Evolutionary conservation across 78 protist species (phyloP).

Genomic region (Planoprotostelium fungivorum): DNA sequence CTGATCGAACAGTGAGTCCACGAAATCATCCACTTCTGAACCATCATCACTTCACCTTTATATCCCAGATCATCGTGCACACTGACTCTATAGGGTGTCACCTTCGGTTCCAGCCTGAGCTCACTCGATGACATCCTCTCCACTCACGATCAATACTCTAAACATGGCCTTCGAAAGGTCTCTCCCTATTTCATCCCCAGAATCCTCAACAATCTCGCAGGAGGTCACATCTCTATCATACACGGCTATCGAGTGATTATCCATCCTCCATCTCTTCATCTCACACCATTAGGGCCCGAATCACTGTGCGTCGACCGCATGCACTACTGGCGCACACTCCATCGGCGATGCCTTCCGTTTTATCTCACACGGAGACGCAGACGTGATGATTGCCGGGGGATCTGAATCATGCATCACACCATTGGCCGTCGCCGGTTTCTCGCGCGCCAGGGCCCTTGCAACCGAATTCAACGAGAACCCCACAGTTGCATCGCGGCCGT

Average conservation of each 20-base stretch:
- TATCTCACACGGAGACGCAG: constrained; percentile 77
- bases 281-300: constrained; percentile 76
- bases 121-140: constrained; percentile 55
- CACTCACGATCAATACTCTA: constrained; percentile 21
- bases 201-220: constrained; percentile 84
- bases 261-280: neutral
- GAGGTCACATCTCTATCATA: constrained; percentile 71
- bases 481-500: constrained; percentile 76
- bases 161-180: constrained; percentile 5
- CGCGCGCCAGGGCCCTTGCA: constrained; percentile 74
- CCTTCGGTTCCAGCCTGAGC: constrained; percentile 85
- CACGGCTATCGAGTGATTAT: constrained; percentile 20
- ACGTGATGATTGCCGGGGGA: constrained; percentile 90
- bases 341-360: constrained; percentile 83
- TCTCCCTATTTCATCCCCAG: constrained; percentile 89
- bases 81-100: constrained; percentile 47
- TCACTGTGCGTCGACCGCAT: constrained; percentile 84
- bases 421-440: constrained; percentile 82
- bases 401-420: constrained; percentile 85
- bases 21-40: neutral
- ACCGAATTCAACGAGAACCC: constrained; percentile 79
- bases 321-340: constrained; percentile 94
- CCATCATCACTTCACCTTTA: neutral
- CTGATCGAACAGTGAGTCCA: constrained; percentile 8
- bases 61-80: neutral